phyloP scores from a whole-genome alignment of 441 rosid genomes.

The Syzygium syzygioides region DNA sequence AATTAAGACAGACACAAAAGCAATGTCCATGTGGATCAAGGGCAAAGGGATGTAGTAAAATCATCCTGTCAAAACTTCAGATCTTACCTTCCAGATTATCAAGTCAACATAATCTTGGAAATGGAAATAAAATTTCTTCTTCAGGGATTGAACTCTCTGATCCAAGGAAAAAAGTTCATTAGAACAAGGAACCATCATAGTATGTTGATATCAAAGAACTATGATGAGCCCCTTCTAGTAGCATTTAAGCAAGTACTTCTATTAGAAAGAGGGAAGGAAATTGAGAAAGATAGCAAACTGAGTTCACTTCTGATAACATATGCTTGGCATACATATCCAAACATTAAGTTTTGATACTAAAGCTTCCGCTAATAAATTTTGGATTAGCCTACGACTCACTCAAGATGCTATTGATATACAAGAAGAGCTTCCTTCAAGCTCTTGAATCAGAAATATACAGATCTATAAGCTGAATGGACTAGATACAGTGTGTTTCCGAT shows the following conservation, averaged over 20 bases:
- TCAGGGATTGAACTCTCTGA: conserved; percentile 73
- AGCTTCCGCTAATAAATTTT: not conserved
- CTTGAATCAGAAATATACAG: not conserved
- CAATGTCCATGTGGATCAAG: not conserved
- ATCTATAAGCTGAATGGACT: not conserved
- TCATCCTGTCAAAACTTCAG: not conserved
- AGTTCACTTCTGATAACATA: not conserved
- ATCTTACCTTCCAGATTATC: conserved; percentile 88
- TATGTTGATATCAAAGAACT: not conserved
- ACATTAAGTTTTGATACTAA: not conserved
- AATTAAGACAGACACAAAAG: not conserved
- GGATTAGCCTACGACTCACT: not conserved
- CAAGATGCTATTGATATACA: not conserved
- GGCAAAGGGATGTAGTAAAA: not conserved
- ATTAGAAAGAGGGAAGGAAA: not conserved
- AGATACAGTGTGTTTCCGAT: not conserved
- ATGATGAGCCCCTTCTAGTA: not conserved
- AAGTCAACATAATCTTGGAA: conserved; percentile 92
- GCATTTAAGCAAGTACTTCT: not conserved
- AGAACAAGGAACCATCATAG: conserved; percentile 6
- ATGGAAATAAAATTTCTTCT: conserved; percentile 92
- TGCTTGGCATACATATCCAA: not conserved
- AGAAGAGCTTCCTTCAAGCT: not conserved
- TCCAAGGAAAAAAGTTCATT: conserved; percentile 11
- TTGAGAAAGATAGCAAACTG: not conserved